A percentile compares a stretch with the other conserved stretches of the same genome.
Conservation (phyloP, 2,329 filamentous ascomycete species). For the Stemphylium vesicarium region DNA sequence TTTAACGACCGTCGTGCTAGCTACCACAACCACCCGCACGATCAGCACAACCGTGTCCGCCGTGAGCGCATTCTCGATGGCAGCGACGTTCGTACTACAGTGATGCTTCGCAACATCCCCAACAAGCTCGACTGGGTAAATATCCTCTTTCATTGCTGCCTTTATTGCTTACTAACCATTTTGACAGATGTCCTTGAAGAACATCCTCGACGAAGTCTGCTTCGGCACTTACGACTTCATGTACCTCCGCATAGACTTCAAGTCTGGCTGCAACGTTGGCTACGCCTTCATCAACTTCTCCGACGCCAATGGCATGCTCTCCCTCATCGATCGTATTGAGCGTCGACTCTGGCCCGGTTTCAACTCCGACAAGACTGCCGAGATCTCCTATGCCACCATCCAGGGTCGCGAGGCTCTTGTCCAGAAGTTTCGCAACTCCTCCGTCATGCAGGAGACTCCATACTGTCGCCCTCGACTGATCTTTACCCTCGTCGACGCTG, state of each 20-base stretch:
- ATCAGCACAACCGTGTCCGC: constrained; percentile 50
- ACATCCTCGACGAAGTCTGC: constrained; percentile 77
- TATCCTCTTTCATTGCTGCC: neutral
- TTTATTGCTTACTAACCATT: constrained; percentile 20
- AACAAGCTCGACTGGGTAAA: constrained; percentile 77
- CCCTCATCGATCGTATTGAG: constrained; percentile 40
- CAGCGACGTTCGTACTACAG: constrained; percentile 60
- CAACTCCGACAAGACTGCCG: constrained; percentile 82
- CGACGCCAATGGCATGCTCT: constrained; percentile 59
- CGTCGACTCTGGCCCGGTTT: constrained; percentile 71
- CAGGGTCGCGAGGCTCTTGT: constrained; percentile 91
- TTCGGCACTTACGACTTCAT: constrained; percentile 90
- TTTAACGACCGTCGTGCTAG: constrained; percentile 1
- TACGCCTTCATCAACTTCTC: constrained; percentile 98
- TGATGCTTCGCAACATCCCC: constrained; percentile 95
- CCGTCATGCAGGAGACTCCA: constrained; percentile 86
- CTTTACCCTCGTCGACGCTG: constrained; percentile 55
- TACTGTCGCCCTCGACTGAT: constrained; percentile 80
- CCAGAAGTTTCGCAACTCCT: constrained; percentile 95
- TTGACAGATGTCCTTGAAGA: constrained; percentile 63
- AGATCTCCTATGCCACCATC: constrained; percentile 96
- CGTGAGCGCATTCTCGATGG: constrained; percentile 50
- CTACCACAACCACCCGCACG: constrained; percentile 25
- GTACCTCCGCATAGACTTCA: constrained; percentile 80
- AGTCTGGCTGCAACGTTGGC: constrained; percentile 71